Evolutionary conservation across 2,329 filamentous ascomycete genomes (phyloP).

Genomic region (Leptographium galeiforme): DNA sequence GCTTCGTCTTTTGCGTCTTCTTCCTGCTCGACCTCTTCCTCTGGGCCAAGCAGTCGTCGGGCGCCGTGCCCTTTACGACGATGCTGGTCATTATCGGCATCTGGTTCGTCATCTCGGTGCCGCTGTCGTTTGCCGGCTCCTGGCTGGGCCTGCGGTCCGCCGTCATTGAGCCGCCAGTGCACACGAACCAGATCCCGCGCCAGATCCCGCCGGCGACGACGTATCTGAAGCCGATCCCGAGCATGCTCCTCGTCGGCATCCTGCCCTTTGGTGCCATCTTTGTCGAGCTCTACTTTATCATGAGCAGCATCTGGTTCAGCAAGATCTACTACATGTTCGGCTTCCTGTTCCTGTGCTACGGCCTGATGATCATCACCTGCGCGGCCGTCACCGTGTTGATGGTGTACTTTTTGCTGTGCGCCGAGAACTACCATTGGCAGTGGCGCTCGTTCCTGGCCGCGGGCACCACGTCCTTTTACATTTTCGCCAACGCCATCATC

Average conservation of each 20-base stretch:
- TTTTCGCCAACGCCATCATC: slow-evolving; percentile 80
- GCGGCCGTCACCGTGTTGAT: slow-evolving; percentile 85
- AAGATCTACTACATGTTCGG: slow-evolving; percentile 99
- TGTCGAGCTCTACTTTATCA: slow-evolving; percentile 97
- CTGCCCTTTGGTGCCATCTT: slow-evolving; percentile 95
- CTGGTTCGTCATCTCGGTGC: slow-evolving; percentile 95
- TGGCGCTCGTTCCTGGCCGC: slow-evolving; percentile 91
- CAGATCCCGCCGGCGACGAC: slow-evolving; percentile 74
- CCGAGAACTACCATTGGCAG: slow-evolving; percentile 98
- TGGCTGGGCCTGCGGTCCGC: slow-evolving; percentile 80
- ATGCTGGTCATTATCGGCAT: slow-evolving; percentile 90
- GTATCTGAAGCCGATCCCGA: slow-evolving; percentile 77
- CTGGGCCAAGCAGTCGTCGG: slow-evolving; percentile 83
- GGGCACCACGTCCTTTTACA: slow-evolving; percentile 80
- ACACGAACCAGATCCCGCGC: slow-evolving; percentile 94
- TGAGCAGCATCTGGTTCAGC: slow-evolving; percentile 97
- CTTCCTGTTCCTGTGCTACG: slow-evolving; percentile 95
- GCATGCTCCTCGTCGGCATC: slow-evolving; percentile 82
- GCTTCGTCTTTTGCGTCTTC: slow-evolving; percentile 73
- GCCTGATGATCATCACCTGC: slow-evolving; percentile 90
- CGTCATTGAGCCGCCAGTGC: slow-evolving; percentile 65
- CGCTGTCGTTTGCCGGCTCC: slow-evolving; percentile 76
- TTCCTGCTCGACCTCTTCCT: slow-evolving; percentile 94
- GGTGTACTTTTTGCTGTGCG: slow-evolving; percentile 91
- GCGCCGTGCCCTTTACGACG: slow-evolving; percentile 89